Conservation (phyloP, 2,329 filamentous ascomycete genomes). For the Fusarium agapanthi region DNA sequence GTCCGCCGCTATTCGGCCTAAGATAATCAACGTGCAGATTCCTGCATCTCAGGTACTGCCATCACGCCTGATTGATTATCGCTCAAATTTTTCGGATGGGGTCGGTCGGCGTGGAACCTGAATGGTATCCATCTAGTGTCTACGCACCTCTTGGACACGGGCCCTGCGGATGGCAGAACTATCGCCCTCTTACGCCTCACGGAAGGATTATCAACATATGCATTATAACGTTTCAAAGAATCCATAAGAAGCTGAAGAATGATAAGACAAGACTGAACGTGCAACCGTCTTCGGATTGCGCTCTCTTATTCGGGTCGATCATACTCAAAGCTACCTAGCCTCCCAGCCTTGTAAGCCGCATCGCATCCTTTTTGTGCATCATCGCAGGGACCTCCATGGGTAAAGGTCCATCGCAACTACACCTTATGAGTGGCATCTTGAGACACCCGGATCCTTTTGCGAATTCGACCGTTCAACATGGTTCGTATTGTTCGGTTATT, state of each 20-base stretch:
- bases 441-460: background rate
- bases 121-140: background rate
- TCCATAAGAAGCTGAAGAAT: constrained; percentile 14
- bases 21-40: constrained; percentile 44
- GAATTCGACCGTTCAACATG: background rate
- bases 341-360: constrained; percentile 17
- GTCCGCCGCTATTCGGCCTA: constrained; percentile 25
- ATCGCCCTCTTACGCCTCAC: background rate
- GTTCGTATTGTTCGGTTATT: background rate
- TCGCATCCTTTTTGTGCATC: constrained; percentile 5
- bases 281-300: constrained; percentile 2
- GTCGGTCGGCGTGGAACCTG: background rate
- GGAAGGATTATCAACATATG: background rate
- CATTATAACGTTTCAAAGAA: background rate
- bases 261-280: background rate
- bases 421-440: constrained; percentile 20
- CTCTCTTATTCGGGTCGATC: constrained; percentile 29
- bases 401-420: constrained; percentile 7
- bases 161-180: background rate
- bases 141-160: background rate
- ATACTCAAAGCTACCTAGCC: constrained; percentile 4
- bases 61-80: constrained; percentile 25
- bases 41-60: constrained; percentile 37
- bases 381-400: background rate
- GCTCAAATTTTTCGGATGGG: constrained; percentile 10